Base-by-base conservation (phyloP, 2,329 filamentous ascomycete genomes). In the Sporothrix phasma region DNA sequence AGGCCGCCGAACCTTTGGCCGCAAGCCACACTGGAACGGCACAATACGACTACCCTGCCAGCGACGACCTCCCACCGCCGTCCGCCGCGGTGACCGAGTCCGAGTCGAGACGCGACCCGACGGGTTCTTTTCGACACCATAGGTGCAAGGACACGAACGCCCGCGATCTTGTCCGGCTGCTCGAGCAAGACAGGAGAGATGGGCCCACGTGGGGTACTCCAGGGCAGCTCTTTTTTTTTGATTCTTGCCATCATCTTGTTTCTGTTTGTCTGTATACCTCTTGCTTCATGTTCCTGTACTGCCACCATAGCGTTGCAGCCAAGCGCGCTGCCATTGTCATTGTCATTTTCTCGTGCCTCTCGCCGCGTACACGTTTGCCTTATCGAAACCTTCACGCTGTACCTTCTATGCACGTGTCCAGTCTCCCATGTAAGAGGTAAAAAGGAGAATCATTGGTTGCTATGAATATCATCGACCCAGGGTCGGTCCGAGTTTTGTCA, bases 11-110 rank as follows among this genome's bases (percentile, higher is more conserved):
- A 10, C 31, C n/a, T n/a, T n/a, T n/a, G 8, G 49, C 17, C 7
- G 49, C 1, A 1, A 22, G 29, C 10, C 19, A 7, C n/a, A 54
- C 31, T 17, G 45, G 24, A 29, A 13, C 10, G 3, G n/a, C 37
- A 15, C 24, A 34, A n/a, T 11, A 22, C 60, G 61, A 63, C 19
- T 56, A 63, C 19, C 31, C 61, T 5, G 61, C 19, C 49, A 63
- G 31, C 49, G 61, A 63, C 26, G 49, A 56, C n/a, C 13, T 63
- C 3, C 61, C 47, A 31, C 61, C 60, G 11, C 47, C 61, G 7
- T 39, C 61, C 24, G 26, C 49, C 7, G 47, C 49, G 5, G 49
- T 41, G 39, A 41, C 47, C 11, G 37, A 45, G 24, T 24, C 49
- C 5, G 47, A 43, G 47, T n/a, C 34, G 29, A 56, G 19, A 37